These are phyloP conservation scores for Staphylotrichum tortipilum DNA, from an alignment of 495 filamentous ascomycete species.

Conservation along the genomic window DNA sequence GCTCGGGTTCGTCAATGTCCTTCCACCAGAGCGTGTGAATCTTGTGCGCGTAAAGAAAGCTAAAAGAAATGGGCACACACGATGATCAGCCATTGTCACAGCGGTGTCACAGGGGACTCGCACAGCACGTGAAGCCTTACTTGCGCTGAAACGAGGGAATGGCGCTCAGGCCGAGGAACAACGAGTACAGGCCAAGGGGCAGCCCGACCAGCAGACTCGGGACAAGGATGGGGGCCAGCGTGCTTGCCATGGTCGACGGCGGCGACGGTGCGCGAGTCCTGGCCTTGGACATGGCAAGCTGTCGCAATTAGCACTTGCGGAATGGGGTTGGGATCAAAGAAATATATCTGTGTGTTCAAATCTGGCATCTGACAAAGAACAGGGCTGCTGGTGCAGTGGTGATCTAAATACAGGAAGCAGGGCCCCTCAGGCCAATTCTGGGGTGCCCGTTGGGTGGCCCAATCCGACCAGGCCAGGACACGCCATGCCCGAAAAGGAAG, in stretches of 20 bases:
- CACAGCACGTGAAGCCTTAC: slow-evolving; percentile 31
- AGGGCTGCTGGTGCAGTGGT: too few relatives aligned
- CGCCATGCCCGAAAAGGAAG: too few relatives aligned
- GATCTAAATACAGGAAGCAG: too few relatives aligned
- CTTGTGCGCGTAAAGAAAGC: slow-evolving; percentile 69
- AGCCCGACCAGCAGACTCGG: slow-evolving; percentile 35
- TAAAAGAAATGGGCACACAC: slow-evolving; percentile 24
- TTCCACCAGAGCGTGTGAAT: slow-evolving; percentile 60
- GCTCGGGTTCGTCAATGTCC: slow-evolving; percentile 61
- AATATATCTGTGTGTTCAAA: too few relatives aligned
- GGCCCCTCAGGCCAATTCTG: too few relatives aligned
- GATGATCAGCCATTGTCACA: not conserved
- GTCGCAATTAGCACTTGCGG: too few relatives aligned
- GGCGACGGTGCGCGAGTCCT: not conserved
- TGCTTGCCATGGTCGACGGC: not conserved
- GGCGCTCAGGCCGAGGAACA: slow-evolving; percentile 38
- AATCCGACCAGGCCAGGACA: too few relatives aligned
- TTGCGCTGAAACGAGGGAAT: slow-evolving; percentile 51
- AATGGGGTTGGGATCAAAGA: too few relatives aligned
- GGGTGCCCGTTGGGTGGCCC: too few relatives aligned
- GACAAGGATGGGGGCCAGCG: slow-evolving; percentile 3
- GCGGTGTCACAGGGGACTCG: not conserved
- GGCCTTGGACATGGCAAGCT: slow-evolving; percentile 1
- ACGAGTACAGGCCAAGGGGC: slow-evolving; percentile 32
- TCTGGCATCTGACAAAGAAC: too few relatives aligned